phyloP scores from a whole-genome alignment of 116 monocot species.

The Posidonia oceanica region DNA sequence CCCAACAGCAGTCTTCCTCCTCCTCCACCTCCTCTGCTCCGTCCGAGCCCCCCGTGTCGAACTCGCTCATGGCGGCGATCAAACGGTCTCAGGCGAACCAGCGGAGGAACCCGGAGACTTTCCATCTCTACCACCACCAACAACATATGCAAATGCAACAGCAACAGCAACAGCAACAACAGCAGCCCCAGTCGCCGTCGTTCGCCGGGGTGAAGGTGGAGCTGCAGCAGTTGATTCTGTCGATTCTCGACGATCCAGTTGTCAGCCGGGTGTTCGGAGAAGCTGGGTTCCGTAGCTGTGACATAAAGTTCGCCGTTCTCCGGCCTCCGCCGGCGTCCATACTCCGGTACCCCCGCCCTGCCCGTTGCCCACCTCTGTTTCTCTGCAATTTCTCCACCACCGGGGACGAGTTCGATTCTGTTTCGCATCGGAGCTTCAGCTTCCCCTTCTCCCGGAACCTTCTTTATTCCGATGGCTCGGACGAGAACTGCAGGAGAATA shows the following conservation, averaged over 20 bases:
- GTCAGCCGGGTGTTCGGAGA: constrained; percentile 93
- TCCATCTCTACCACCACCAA: constrained; percentile 62
- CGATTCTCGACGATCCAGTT: constrained; percentile 90
- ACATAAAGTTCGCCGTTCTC: constrained; percentile 74
- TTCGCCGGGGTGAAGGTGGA: constrained; percentile 77
- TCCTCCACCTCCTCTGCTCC: background rate
- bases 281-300: constrained; percentile 86
- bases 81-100: constrained; percentile 97
- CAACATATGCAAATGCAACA: constrained; percentile 9
- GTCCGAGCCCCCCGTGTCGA: constrained; percentile 62
- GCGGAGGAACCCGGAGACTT: constrained; percentile 80
- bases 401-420: constrained; percentile 8
- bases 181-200: constrained; percentile 24
- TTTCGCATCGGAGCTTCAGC: background rate
- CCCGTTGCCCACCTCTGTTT: constrained; percentile 22
- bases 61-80: constrained; percentile 97
- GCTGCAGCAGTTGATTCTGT: constrained; percentile 79
- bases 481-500: constrained; percentile 64
- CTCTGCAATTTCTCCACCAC: constrained; percentile 25
- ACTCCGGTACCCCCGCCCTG: constrained; percentile 14
- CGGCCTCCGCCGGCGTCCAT: constrained; percentile 38
- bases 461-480: constrained; percentile 20
- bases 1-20: background rate
- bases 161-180: constrained; percentile 12
- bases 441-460: constrained; percentile 12